Percentiles rank a stretch among this genome's conserved stretches.
phyloP scores from a whole-genome alignment of 441 rosid species.

The Gossypium lobatum region DNA sequence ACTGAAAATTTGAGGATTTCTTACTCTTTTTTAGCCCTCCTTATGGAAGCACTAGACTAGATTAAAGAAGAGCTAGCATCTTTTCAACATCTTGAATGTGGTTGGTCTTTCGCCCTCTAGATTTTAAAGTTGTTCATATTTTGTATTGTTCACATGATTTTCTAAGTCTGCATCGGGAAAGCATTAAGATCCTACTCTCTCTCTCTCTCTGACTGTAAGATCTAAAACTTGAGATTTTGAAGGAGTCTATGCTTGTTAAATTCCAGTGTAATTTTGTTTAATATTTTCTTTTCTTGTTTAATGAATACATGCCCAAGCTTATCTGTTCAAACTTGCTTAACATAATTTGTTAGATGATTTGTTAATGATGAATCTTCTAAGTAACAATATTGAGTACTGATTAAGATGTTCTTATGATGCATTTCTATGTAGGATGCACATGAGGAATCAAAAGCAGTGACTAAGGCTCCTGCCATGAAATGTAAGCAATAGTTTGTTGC shows the following conservation, averaged over 20 bases:
- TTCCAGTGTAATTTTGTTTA: neutral
- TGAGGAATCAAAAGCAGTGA: slow-evolving; percentile 81
- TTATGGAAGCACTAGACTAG: neutral
- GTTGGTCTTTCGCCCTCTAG: neutral
- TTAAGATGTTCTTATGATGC: neutral
- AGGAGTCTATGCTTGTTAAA: neutral
- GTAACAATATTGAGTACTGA: neutral
- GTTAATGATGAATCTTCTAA: neutral
- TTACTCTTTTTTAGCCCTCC: neutral
- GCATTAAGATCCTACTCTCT: neutral
- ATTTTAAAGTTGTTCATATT: neutral
- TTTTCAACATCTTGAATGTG: neutral
- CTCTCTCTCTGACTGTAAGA: neutral
- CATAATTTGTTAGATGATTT: neutral
- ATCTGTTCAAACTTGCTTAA: neutral
- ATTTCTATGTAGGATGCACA: slow-evolving; percentile 53
- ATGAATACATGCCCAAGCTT: neutral
- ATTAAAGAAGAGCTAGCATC: neutral
- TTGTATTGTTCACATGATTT: neutral
- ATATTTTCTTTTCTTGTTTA: neutral
- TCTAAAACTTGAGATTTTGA: neutral
- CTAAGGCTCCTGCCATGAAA: slow-evolving; percentile 96
- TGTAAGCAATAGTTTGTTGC: slow-evolving; percentile 33
- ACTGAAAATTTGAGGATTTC: neutral
- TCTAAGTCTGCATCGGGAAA: neutral